Evolutionary conservation across 306 rosid genomes (phyloP), one percentile per base, ranked within the genome.

Genomic region (Vigna nakashimae): DNA sequence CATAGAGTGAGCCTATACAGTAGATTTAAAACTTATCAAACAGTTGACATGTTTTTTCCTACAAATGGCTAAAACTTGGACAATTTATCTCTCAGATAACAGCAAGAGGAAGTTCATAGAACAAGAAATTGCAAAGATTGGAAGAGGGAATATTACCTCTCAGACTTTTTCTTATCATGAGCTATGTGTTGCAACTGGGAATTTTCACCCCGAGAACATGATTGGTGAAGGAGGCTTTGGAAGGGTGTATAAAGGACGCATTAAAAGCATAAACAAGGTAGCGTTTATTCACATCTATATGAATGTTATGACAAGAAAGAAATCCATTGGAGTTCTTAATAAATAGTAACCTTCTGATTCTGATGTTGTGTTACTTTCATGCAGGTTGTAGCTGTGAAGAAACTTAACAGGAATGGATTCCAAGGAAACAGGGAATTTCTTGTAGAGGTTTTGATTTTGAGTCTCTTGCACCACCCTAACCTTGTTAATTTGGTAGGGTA

Each of bases 181-280:
- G 74, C 84, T 94, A 63, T 85, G 88, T 28, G 88, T 64, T 58
- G 98, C 96, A 28, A 91, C 98, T 9, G 83, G 87, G 65, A 88
- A 92, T 71, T 94, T 94, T 83, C 87, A 88, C 60, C 82, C 81
- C 3, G 83, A 74, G 1, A 80, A 89, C 42, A 81, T 92, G 71
- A 73, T 94, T n/a, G 98, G 98, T 0, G 98, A 92, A 91, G 98
- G 98, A 9, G 98, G 97, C 48, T 95, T 92, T 78, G 97, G 98
- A 30, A 89, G 95, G 58, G 98, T 95, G 9, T 92, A 90, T 84
- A 87, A 85, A 81, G 98, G 98, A 69, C 34, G 65, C 65, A 43
- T 94, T 52, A 82, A 83, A 63, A 62, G 77, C 84, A 69, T 76
- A 34, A 64, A 87, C 28, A 89, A 89, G 88, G 98, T 92, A 38